Evolutionary conservation across 306 rosid species (phyloP).

Genomic region (Castanospermum australe): DNA sequence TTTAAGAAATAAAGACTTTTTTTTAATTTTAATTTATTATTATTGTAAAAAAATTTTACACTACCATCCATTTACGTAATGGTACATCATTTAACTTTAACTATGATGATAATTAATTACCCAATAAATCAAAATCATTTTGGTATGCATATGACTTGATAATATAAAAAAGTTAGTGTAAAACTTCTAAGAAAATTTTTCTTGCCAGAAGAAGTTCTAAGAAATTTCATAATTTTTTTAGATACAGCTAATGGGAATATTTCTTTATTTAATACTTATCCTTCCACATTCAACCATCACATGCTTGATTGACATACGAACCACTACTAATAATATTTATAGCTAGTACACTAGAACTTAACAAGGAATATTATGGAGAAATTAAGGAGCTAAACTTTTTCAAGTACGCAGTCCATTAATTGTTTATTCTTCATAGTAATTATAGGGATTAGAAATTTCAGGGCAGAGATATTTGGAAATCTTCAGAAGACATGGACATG

Average conservation of each 20-base stretch:
- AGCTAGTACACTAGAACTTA: background rate
- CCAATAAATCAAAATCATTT: no score
- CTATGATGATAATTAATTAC: no score
- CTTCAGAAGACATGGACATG: constrained; percentile 68
- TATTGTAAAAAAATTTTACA: no score
- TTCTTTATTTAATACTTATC: background rate
- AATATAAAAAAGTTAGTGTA: no score
- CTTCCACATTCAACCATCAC: background rate
- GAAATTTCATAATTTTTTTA: background rate
- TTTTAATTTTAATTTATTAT: no score
- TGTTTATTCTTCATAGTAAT: constrained; percentile 12
- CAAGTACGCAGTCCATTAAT: background rate
- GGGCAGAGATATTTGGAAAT: constrained; percentile 46
- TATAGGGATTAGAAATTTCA: constrained; percentile 63
- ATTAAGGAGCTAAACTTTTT: background rate
- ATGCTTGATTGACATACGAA: background rate
- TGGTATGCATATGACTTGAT: no score
- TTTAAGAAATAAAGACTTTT: no score
- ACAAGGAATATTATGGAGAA: background rate
- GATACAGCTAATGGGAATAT: background rate
- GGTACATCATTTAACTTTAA: no score
- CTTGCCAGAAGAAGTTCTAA: no score
- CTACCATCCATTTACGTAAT: no score
- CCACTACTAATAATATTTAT: background rate
- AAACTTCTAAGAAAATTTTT: no score